Conservation (phyloP, 805 yeast species). For the Tetrapisispora nanseiensis region DNA sequence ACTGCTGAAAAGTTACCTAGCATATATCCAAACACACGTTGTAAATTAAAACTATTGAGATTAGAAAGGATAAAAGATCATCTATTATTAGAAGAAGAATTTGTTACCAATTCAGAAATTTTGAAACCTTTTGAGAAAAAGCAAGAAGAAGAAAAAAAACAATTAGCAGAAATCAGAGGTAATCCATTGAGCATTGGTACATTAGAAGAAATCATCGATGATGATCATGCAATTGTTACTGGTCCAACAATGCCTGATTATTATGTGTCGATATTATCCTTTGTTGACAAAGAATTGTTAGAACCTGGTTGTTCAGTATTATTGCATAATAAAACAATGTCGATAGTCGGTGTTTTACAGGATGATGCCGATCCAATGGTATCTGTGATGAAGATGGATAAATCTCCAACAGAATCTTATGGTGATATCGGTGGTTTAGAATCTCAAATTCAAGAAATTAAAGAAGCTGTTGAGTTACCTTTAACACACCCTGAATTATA, state of each 20-base stretch:
- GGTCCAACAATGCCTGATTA: conserved; percentile 95
- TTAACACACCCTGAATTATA: conserved; percentile 92
- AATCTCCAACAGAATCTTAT: conserved; percentile 93
- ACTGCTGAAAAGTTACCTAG: conserved; percentile 74
- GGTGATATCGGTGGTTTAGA: conserved; percentile 97
- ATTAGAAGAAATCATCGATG: conserved; percentile 93
- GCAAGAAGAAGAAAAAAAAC: conserved; percentile 91
- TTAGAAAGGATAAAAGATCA: conserved; percentile 97
- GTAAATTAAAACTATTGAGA: conserved; percentile 80
- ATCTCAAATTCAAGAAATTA: conserved; percentile 91
- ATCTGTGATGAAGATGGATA: conserved; percentile 93
- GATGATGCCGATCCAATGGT: conserved; percentile 98
- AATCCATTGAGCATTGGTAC: conserved; percentile 95
- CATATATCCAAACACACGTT: conserved; percentile 87
- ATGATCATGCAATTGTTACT: conserved; percentile 97
- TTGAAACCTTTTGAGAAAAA: conserved; percentile 94
- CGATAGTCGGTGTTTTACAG: conserved; percentile 94
- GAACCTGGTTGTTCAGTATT: conserved; percentile 97
- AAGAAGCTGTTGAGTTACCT: conserved; percentile 93
- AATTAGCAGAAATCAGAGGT: conserved; percentile 92
- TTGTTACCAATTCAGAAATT: conserved; percentile 87
- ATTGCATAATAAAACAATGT: conserved; percentile 89
- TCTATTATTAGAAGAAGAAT: conserved; percentile 87
- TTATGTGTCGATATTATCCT: conserved; percentile 89
- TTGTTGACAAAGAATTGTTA: conserved; percentile 89